These are phyloP conservation scores for Amanita exitialis DNA, from an alignment of 768 basidiomycete genomes.

Conservation along the genomic window DNA sequence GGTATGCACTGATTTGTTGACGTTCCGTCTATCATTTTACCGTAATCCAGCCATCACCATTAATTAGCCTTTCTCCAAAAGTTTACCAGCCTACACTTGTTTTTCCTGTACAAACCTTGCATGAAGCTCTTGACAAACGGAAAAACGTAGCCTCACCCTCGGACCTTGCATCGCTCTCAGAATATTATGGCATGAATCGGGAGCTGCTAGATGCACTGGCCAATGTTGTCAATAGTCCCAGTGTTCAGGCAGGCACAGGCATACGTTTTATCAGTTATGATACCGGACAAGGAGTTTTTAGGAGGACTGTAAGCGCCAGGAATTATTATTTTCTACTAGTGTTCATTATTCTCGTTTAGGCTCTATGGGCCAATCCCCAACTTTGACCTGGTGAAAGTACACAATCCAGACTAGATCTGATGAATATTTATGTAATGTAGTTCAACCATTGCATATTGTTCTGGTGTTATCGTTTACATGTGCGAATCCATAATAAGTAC, in stretches of 20 bases:
- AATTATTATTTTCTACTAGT: neutral
- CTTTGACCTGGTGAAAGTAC: neutral
- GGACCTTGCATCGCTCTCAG: conserved; percentile 41
- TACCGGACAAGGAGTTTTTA: conserved; percentile 39
- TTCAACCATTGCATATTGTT: neutral
- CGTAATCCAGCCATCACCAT: conserved; percentile 10
- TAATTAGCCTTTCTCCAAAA: conserved; percentile 2
- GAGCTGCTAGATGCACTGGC: conserved; percentile 41
- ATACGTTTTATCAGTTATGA: conserved; percentile 36
- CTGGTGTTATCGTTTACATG: neutral
- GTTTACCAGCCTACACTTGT: no score
- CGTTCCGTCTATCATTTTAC: conserved; percentile 2
- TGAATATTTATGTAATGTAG: neutral
- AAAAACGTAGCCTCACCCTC: conserved; percentile 32
- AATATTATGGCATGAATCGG: conserved; percentile 44
- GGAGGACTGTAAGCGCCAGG: conserved; percentile 35
- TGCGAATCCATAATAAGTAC: neutral
- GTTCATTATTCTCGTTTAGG: conserved; percentile 17
- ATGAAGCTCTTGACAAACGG: conserved; percentile 50
- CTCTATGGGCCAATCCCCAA: conserved; percentile 33
- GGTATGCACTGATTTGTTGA: conserved; percentile 27
- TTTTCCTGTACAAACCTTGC: neutral
- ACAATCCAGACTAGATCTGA: neutral
- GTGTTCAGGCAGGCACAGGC: conserved; percentile 37
- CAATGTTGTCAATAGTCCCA: conserved; percentile 54